These are phyloP conservation scores for Tardiomyces depauwii DNA, from an alignment of 1,139 yeast species.

Conservation along the genomic window DNA sequence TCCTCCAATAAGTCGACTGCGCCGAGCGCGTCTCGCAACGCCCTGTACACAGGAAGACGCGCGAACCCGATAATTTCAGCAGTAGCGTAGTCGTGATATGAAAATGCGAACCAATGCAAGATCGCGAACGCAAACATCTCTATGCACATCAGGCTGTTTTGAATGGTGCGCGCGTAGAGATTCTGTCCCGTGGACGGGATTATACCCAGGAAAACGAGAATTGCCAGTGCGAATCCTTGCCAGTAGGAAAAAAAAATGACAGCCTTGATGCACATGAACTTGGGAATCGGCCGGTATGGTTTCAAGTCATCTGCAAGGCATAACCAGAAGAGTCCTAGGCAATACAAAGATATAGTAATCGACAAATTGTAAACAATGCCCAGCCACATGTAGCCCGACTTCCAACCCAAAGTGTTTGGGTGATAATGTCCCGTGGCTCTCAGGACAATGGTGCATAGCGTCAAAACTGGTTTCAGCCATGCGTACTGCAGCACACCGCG, in stretches of 20 bases:
- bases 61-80: slow-evolving; percentile 54
- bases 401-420: slow-evolving; percentile 36
- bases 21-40: slow-evolving; percentile 70
- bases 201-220: slow-evolving; percentile 45
- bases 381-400: slow-evolving; percentile 52
- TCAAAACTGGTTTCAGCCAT: slow-evolving; percentile 71
- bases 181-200: slow-evolving; percentile 24
- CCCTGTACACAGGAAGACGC: slow-evolving; percentile 46
- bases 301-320: slow-evolving; percentile 65
- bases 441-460: slow-evolving; percentile 34
- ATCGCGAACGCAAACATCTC: slow-evolving; percentile 81
- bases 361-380: slow-evolving; percentile 65
- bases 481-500: slow-evolving; percentile 88
- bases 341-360: slow-evolving; percentile 72
- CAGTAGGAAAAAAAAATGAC: slow-evolving; percentile 94
- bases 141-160: slow-evolving; percentile 69
- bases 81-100: slow-evolving; percentile 60
- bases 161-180: slow-evolving; percentile 41
- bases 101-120: slow-evolving; percentile 81
- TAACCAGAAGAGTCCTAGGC: slow-evolving; percentile 86
- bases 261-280: slow-evolving; percentile 83
- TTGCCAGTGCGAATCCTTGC: slow-evolving; percentile 73
- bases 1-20: slow-evolving; percentile 66
- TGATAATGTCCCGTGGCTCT: slow-evolving; percentile 38
- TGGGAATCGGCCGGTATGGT: slow-evolving; percentile 83